These are phyloP conservation scores for Solanum piurae DNA, from an alignment of 257 asterid genomes.

Conservation along the genomic window DNA sequence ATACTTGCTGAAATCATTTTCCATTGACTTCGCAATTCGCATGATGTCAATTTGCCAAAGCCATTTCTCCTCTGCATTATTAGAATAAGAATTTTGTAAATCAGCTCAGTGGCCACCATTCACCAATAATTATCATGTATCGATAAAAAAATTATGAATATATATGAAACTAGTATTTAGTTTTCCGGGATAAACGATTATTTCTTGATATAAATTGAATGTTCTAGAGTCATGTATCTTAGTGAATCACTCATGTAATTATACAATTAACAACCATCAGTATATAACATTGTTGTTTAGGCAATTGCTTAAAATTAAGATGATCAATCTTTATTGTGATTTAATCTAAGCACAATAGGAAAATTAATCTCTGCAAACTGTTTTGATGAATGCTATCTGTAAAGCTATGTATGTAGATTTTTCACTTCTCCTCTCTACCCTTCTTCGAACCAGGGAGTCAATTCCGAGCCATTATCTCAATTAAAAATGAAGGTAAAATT, in stretches of 20 bases:
- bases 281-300: neutral
- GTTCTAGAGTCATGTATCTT: neutral
- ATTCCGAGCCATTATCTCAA: neutral
- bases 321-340: neutral
- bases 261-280: neutral
- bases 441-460: neutral
- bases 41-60: neutral
- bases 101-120: neutral
- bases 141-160: neutral
- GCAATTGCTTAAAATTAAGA: neutral
- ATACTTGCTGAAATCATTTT: no score
- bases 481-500: no score
- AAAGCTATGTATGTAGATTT: neutral
- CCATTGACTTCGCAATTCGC: neutral
- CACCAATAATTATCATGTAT: neutral
- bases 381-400: neutral
- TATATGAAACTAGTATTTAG: no score
- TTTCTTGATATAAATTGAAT: neutral
- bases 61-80: neutral
- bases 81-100: neutral
- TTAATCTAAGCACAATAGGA: neutral
- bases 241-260: neutral
- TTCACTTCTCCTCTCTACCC: neutral
- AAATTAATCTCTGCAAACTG: neutral
- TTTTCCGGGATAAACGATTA: neutral